Evolutionary conservation across 495 filamentous ascomycete species (phyloP).

Genomic region (Aspergillus nanangensis): DNA sequence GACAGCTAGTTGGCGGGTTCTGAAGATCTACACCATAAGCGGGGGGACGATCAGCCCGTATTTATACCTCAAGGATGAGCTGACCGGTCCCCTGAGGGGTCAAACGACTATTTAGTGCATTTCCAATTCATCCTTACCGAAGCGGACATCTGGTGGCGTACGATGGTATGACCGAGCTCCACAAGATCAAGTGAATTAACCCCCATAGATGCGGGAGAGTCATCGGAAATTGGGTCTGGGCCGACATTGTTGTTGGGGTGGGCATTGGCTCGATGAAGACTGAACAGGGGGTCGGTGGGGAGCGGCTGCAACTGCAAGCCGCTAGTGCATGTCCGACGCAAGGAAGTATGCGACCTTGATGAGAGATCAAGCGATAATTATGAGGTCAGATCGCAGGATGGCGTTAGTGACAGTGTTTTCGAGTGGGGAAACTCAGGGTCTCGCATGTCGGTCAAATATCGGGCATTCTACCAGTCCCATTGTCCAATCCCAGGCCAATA

Average conservation of each 20-base stretch:
- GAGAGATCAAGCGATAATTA: background rate
- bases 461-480: slow-evolving; percentile 9
- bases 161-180: slow-evolving; percentile 7
- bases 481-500: background rate
- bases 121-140: background rate
- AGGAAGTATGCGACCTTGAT: background rate
- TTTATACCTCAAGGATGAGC: slow-evolving; percentile 12
- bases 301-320: background rate
- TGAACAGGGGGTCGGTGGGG: slow-evolving; percentile 4
- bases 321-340: background rate
- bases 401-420: background rate
- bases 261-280: slow-evolving; percentile 10
- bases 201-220: background rate
- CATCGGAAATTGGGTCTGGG: slow-evolving; percentile 2
- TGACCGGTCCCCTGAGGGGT: too few relatives aligned
- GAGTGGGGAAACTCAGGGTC: slow-evolving; percentile 1
- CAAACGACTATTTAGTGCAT: too few relatives aligned
- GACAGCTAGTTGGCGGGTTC: background rate
- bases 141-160: slow-evolving; percentile 1
- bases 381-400: slow-evolving; percentile 1
- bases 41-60: background rate
- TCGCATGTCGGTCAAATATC: slow-evolving; percentile 17
- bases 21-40: background rate
- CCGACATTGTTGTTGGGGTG: slow-evolving; percentile 2
- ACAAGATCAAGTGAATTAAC: slow-evolving; percentile 1